A percentile compares a stretch with the other conserved stretches of the same genome.
These are phyloP conservation scores for Fusarium sp. DNA, from an alignment of 2,329 filamentous ascomycete species.

Conservation along the genomic window DNA sequence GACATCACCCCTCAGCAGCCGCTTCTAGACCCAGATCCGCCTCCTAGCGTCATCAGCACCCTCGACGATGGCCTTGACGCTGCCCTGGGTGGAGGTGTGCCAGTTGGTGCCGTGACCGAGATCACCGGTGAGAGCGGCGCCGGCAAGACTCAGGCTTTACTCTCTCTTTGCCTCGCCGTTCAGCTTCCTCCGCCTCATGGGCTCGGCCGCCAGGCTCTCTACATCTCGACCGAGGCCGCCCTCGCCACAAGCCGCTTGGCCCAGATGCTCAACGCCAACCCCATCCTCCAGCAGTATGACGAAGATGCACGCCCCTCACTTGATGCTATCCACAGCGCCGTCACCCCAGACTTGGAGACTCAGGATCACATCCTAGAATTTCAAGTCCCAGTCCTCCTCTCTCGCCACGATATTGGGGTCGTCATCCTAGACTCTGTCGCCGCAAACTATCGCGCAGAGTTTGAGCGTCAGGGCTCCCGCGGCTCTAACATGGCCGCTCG, in stretches of 20 bases:
- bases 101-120: constrained; percentile 82
- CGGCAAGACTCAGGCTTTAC: constrained; percentile 93
- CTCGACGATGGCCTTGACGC: constrained; percentile 76
- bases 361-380: constrained; percentile 95
- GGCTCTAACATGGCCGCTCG: constrained; percentile 74
- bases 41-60: constrained; percentile 71
- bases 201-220: constrained; percentile 77
- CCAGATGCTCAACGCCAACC: constrained; percentile 77
- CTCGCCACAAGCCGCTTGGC: constrained; percentile 81
- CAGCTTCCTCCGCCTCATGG: constrained; percentile 80
- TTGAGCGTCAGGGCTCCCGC: constrained; percentile 64
- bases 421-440: constrained; percentile 91
- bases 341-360: constrained; percentile 86
- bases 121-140: constrained; percentile 91
- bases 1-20: constrained; percentile 56
- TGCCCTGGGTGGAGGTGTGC: constrained; percentile 78
- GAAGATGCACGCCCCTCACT: constrained; percentile 64
- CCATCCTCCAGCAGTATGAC: constrained; percentile 57
- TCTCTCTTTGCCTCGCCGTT: constrained; percentile 81
- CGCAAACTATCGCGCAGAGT: constrained; percentile 94
- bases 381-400: constrained; percentile 86
- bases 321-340: constrained; percentile 78
- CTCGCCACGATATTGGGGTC: constrained; percentile 77
- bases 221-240: constrained; percentile 91
- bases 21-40: constrained; percentile 24